Evolutionary conservation across 768 basidiomycete species (phyloP), one percentile per base, ranked within the genome.

Genomic region (Lactarius deliciosus): DNA sequence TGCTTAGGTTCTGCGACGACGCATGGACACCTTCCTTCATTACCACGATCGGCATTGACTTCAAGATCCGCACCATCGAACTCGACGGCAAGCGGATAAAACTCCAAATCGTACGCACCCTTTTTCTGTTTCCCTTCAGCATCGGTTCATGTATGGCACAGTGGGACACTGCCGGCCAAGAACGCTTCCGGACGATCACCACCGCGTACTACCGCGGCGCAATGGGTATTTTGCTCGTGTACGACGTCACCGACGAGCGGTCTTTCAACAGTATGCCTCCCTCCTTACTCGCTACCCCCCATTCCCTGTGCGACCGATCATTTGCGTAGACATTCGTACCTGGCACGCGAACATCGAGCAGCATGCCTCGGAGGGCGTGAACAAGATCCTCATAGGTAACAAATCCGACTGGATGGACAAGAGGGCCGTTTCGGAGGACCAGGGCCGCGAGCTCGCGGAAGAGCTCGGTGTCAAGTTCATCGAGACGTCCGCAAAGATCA

Each of bases 131-230:
- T 55, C 47, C 54, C n/a, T 22, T 34, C 61, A n/a, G 8, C 34
- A 15, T 25, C 16, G n/a, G 13, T 20, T 41, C 7, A 30, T 47
- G 11, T 2, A 16, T 60, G 11, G 20, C 32, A 62, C 73, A 98
- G 96, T 98, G 96, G 96, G 96, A 98, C 76, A 99, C 96, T 66
- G 96, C 96, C 64, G 97, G 97, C 38, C 96, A 98, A 81, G 97
- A 99, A 81, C 90, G 96, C 32, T 98, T 98, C 82, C 84, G 96
- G 75, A 98, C 97, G 22, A 98, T 99, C 77, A 98, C 97, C 55
- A 96, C 96, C 25, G 94, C 97, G 13, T 99, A 99, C 79, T 99
- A 99, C 83, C 92, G 97, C 69, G 96, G 96, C 43, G 97, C 97
- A 25, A 96, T 97, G 89, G 97, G 97, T 62, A 99, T 98, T 74